Percentiles rank a stretch among this genome's conserved stretches.
phyloP scores from a whole-genome alignment of 192 early-diverging fungal species.

The Allomyces javanicus region DNA sequence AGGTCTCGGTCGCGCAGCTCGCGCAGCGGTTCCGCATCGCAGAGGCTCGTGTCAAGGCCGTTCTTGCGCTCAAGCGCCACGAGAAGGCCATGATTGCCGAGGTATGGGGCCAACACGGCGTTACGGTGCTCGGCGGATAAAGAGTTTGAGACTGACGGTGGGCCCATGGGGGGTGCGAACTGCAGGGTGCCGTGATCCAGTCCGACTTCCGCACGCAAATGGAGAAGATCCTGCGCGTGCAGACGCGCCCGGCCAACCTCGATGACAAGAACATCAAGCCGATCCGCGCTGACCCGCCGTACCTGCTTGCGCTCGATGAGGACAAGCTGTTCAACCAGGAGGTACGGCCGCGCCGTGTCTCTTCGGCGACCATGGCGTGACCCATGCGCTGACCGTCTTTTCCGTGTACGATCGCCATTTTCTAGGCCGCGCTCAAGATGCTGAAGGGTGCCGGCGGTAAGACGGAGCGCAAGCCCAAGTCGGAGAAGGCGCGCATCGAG shows the following conservation, averaged over 20 bases:
- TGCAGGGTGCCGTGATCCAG: constrained; percentile 33
- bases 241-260: background rate
- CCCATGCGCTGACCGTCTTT: too few relatives aligned
- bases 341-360: background rate
- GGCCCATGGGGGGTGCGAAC: background rate
- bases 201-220: constrained; percentile 53
- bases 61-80: constrained; percentile 64
- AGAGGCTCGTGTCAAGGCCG: constrained; percentile 71
- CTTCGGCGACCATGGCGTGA: too few relatives aligned
- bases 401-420: too few relatives aligned
- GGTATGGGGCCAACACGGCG: constrained; percentile 10
- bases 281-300: background rate
- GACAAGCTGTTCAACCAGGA: background rate
- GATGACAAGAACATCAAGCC: background rate
- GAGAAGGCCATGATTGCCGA: constrained; percentile 51
- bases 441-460: too few relatives aligned
- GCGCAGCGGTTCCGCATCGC: constrained; percentile 51
- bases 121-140: background rate
- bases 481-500: too few relatives aligned
- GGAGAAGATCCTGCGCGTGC: constrained; percentile 59
- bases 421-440: too few relatives aligned
- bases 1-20: constrained; percentile 25
- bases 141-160: background rate
- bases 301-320: background rate
- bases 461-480: too few relatives aligned